These are phyloP conservation scores for Trichomonas vaginalis DNA, from an alignment of 208 protist genomes.

Conservation along the genomic window DNA sequence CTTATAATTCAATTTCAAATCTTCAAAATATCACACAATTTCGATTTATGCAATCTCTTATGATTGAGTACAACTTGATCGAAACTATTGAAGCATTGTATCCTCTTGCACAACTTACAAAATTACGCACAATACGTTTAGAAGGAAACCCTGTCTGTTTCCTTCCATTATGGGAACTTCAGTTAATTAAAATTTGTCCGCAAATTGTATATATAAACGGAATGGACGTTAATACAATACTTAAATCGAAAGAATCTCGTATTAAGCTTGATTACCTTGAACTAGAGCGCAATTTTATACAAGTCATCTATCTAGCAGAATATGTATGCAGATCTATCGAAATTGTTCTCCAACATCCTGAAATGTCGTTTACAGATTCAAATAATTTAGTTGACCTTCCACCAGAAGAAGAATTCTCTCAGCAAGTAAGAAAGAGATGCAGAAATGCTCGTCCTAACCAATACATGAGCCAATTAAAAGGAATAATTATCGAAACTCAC, in stretches of 20 bases:
- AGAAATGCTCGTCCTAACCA: background rate
- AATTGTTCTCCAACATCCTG: background rate
- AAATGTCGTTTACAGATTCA: background rate
- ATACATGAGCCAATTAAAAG: background rate
- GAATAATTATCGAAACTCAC: background rate
- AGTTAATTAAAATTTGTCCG: background rate
- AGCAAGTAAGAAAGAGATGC: background rate
- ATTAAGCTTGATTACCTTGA: background rate
- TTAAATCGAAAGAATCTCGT: background rate
- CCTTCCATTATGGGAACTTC: background rate
- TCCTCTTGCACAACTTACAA: background rate
- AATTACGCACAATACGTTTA: background rate
- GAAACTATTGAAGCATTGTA: background rate
- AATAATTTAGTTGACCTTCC: background rate
- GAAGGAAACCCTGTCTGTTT: background rate
- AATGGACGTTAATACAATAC: background rate
- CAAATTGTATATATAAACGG: background rate
- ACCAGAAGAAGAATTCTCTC: background rate
- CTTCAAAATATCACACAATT: background rate
- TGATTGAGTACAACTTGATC: background rate
- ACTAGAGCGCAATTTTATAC: background rate
- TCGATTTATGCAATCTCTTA: background rate
- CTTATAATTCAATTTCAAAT: background rate
- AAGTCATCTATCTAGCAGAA: background rate
- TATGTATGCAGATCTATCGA: background rate